phyloP scores from a whole-genome alignment of 768 basidiomycete genomes.

The Tephrocybe sp. region DNA sequence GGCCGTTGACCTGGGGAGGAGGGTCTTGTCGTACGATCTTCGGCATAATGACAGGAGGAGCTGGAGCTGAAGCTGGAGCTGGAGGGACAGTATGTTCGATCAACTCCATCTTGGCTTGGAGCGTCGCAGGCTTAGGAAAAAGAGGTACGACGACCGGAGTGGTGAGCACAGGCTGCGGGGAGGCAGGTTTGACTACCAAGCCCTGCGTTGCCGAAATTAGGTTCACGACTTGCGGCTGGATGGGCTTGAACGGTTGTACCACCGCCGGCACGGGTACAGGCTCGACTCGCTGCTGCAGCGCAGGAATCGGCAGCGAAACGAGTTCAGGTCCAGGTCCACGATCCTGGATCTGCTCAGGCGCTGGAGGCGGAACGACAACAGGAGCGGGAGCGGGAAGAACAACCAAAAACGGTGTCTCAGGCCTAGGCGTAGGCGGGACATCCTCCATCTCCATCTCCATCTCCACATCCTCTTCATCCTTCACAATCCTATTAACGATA shows the following conservation, averaged over 20 bases:
- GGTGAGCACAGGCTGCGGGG: background rate
- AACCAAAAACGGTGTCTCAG: too few relatives aligned
- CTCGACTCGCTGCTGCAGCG: background rate
- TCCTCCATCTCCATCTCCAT: constrained; percentile 5
- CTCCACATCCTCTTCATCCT: constrained; percentile 2
- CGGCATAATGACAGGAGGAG: too few relatives aligned
- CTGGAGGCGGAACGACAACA: background rate
- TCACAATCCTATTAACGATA: background rate
- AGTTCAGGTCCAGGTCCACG: background rate
- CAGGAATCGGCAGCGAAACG: background rate
- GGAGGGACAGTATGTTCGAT: constrained; percentile 16
- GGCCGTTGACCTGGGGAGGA: constrained; percentile 4
- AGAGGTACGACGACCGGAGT: constrained; percentile 1
- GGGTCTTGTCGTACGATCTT: background rate
- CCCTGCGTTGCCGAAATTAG: background rate
- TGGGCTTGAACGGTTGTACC: background rate
- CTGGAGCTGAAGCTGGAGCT: too few relatives aligned
- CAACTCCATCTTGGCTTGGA: constrained; percentile 20
- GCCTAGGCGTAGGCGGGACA: too few relatives aligned
- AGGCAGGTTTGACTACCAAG: background rate
- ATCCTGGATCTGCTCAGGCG: background rate
- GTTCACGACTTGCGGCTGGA: background rate
- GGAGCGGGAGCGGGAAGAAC: too few relatives aligned
- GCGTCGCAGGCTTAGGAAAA: constrained; percentile 1
- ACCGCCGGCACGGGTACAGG: background rate